Base-by-base conservation (phyloP, 768 basidiomycete species). In the Auriscalpium microsporum region DNA sequence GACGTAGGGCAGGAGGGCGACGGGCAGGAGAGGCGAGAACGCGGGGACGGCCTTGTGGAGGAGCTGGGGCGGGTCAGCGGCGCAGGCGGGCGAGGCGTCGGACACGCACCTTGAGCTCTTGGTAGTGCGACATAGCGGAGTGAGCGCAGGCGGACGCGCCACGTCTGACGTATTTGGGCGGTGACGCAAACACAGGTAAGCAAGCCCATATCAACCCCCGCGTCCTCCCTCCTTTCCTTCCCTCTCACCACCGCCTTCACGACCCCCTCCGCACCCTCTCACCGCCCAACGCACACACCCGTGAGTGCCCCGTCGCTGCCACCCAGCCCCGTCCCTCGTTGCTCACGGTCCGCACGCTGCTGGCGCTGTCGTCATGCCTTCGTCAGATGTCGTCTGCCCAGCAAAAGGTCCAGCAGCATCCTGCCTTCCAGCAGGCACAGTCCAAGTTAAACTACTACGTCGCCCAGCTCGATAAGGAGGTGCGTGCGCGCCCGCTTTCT, bases 401-500 rank as follows among this genome's bases (percentile, higher is more conserved):
- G 23, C 83, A 92, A 76, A 86, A 86, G 72, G 70, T 94, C 61
- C 86, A 92, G 73, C 85, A 88, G 68, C 94, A 95, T 75, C 93
- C 94, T 35, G 77, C 84, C 65, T 83, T 86, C 75, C 63, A 88
- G 64, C 89, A 94, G 73, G 91, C 82, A 23, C 84, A 88, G 73
- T 84, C 81, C 69, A 89, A 87, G 78, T 88, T 84, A 58, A 77
- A 77, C 63, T 81, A 86, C 74, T 91, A 96, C 69, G 72, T 91
- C 66, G 74, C 69, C 72, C 89, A 94, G 78, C 87, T 98, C 67
- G 95, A 98, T 78, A 96, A 96, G 72, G 94, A 98, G 87, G 94
- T 93, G 45, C 40, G 81, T 74, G 10, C 17, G 47, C n/a, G 17
- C 36, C 35, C 19, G 21, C 46, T 28, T 58, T n/a, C 48, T 35